A percentile compares a stretch with the other conserved stretches of the same genome.
Conservation (phyloP, 1,284 basidiomycete genomes). For the Leucoagaricus sp. region DNA sequence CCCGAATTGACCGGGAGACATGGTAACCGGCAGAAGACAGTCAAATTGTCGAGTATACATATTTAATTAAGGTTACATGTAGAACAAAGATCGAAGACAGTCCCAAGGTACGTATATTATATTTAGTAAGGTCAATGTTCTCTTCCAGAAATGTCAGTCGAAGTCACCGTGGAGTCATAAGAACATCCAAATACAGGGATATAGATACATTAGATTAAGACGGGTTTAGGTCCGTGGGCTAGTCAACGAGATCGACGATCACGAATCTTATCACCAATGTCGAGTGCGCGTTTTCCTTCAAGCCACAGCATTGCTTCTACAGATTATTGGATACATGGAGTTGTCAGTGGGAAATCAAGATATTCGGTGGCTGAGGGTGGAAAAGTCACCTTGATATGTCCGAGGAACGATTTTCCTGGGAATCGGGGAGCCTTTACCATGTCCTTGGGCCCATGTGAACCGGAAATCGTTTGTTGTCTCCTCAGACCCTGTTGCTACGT, state of each 20-base stretch:
- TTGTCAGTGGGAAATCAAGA: too few relatives aligned
- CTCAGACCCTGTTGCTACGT: constrained; percentile 69
- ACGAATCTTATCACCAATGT: constrained; percentile 59
- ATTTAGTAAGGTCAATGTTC: too few relatives aligned
- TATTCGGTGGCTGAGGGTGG: background rate
- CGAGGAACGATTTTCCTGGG: constrained; percentile 65
- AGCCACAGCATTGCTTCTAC: constrained; percentile 82
- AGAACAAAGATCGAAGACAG: too few relatives aligned
- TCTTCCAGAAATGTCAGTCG: too few relatives aligned
- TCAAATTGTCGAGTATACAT: too few relatives aligned
- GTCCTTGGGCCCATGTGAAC: constrained; percentile 62
- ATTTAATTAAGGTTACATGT: too few relatives aligned
- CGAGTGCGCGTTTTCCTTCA: constrained; percentile 71
- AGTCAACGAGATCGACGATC: constrained; percentile 15
- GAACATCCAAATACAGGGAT: background rate
- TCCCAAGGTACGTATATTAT: too few relatives aligned
- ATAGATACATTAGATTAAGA: background rate
- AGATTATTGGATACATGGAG: too few relatives aligned
- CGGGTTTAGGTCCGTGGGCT: too few relatives aligned
- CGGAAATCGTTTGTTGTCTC: constrained; percentile 72
- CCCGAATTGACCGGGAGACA: too few relatives aligned
- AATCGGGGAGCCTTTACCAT: constrained; percentile 25
- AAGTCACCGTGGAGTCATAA: background rate
- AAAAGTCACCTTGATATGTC: constrained; percentile 61
- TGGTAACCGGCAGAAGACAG: too few relatives aligned